phyloP scores from a whole-genome alignment of 164 flowering plant species.

The Berberis thunbergii region DNA sequence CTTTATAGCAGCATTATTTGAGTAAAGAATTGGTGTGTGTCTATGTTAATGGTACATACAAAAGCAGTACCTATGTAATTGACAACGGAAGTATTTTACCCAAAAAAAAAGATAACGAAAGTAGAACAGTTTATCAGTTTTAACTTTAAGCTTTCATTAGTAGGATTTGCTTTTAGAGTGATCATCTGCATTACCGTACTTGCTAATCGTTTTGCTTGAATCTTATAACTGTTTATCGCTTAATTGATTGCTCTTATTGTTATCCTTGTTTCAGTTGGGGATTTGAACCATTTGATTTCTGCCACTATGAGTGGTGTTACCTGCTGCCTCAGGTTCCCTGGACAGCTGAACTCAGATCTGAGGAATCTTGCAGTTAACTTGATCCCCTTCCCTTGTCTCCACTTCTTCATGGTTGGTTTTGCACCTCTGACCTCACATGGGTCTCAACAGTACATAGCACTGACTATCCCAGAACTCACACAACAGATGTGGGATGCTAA shows the following conservation, averaged over 20 bases:
- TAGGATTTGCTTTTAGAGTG: neutral
- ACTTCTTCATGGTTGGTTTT: conserved; percentile 18
- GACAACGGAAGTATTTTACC: too few species aligned
- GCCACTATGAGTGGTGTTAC: conserved; percentile 20
- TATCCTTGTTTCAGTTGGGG: conserved; percentile 11
- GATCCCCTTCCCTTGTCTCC: conserved; percentile 17
- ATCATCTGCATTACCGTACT: neutral
- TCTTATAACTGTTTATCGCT: neutral
- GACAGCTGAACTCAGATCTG: conserved; percentile 17
- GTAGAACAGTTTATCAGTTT: too few species aligned
- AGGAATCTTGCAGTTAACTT: conserved; percentile 16
- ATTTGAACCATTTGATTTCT: conserved; percentile 17
- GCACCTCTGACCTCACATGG: conserved; percentile 17
- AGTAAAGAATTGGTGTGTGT: too few species aligned
- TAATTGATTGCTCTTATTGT: neutral
- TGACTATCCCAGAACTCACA: conserved; percentile 16
- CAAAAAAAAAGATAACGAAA: too few species aligned
- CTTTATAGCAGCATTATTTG: too few species aligned
- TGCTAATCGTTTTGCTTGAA: neutral
- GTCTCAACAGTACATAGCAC: conserved; percentile 10
- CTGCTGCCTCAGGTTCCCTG: conserved; percentile 18
- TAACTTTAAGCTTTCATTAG: too few species aligned
- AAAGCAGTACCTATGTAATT: too few species aligned
- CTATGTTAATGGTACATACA: too few species aligned
- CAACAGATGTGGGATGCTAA: conserved; percentile 19